A percentile compares a stretch with the other conserved stretches of the same genome.
phyloP scores from a whole-genome alignment of 2,329 filamentous ascomycete species.

The Aspergillus hiratsukae region DNA sequence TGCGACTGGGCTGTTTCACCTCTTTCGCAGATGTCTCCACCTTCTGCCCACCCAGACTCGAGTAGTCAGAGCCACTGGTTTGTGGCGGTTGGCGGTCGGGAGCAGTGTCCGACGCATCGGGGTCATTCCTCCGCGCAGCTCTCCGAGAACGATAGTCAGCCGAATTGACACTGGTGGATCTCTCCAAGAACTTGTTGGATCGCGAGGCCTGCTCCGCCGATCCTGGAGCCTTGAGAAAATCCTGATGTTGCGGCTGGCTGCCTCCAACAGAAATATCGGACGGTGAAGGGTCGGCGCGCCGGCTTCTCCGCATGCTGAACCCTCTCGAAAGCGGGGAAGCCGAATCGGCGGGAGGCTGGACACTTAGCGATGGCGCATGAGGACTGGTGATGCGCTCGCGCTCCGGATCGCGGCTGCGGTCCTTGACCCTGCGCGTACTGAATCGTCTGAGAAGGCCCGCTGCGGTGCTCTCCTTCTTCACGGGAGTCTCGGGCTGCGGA shows the following conservation, averaged over 20 bases:
- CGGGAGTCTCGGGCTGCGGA: constrained; percentile 56
- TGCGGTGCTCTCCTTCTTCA: constrained; percentile 82
- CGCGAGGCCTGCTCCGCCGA: constrained; percentile 57
- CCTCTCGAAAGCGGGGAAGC: constrained; percentile 70
- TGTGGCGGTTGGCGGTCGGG: constrained; percentile 62
- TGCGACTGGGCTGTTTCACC: constrained; percentile 53
- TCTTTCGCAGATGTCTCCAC: constrained; percentile 44
- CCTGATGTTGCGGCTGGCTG: constrained; percentile 68
- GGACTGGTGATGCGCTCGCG: constrained; percentile 55
- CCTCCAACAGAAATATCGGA: constrained; percentile 54
- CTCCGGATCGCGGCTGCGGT: constrained; percentile 43
- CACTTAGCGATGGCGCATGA: constrained; percentile 70
- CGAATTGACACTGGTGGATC: constrained; percentile 89
- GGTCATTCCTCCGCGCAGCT: constrained; percentile 50
- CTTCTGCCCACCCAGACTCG: constrained; percentile 48
- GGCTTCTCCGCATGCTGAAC: constrained; percentile 71
- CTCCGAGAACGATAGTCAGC: constrained; percentile 69
- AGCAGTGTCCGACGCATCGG: constrained; percentile 49
- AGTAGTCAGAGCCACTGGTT: constrained; percentile 76
- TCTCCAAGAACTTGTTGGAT: constrained; percentile 66
- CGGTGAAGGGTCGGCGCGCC: constrained; percentile 51
- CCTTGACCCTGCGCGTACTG: constrained; percentile 75
- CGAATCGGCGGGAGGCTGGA: constrained; percentile 70
- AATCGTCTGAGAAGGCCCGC: constrained; percentile 81
- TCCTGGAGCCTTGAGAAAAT: constrained; percentile 69